Evolutionary conservation across 768 basidiomycete genomes (phyloP).

Genomic region (Boletus patriciae): DNA sequence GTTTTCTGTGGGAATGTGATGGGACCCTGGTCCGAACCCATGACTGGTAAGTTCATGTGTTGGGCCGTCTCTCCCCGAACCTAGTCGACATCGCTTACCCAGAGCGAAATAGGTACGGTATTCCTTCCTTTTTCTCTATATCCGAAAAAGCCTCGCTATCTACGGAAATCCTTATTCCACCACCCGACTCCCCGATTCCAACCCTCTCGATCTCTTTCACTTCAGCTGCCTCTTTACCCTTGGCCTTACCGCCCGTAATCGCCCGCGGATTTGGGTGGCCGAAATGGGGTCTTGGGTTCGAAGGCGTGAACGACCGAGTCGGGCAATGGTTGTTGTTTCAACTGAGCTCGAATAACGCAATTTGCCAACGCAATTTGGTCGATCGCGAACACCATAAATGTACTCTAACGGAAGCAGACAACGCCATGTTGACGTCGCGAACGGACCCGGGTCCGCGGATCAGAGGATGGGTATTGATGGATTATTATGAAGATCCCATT

Average conservation of each 20-base stretch:
- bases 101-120: slow-evolving; percentile 60
- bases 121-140: slow-evolving; percentile 77
- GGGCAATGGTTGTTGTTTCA: slow-evolving; percentile 67
- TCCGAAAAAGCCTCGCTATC: slow-evolving; percentile 75
- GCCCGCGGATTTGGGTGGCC: slow-evolving; percentile 89
- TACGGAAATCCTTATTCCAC: slow-evolving; percentile 52
- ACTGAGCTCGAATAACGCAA: slow-evolving; percentile 29
- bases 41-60: slow-evolving; percentile 64
- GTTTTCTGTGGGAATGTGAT: slow-evolving; percentile 79
- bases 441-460: slow-evolving; percentile 41
- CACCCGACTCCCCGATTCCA: slow-evolving; percentile 36
- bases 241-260: slow-evolving; percentile 73
- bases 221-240: slow-evolving; percentile 78
- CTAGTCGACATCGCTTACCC: slow-evolving; percentile 6
- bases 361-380: neutral
- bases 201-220: slow-evolving; percentile 75
- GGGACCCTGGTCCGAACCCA: slow-evolving; percentile 70
- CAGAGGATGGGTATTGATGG: slow-evolving; percentile 75
- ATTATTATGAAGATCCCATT: slow-evolving; percentile 64
- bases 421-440: neutral
- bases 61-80: neutral
- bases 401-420: neutral
- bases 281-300: slow-evolving; percentile 69
- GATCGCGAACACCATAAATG: neutral
- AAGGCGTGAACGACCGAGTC: slow-evolving; percentile 81